phyloP scores from a whole-genome alignment of 2,329 filamentous ascomycete species.

The Aspergillus terreus region DNA sequence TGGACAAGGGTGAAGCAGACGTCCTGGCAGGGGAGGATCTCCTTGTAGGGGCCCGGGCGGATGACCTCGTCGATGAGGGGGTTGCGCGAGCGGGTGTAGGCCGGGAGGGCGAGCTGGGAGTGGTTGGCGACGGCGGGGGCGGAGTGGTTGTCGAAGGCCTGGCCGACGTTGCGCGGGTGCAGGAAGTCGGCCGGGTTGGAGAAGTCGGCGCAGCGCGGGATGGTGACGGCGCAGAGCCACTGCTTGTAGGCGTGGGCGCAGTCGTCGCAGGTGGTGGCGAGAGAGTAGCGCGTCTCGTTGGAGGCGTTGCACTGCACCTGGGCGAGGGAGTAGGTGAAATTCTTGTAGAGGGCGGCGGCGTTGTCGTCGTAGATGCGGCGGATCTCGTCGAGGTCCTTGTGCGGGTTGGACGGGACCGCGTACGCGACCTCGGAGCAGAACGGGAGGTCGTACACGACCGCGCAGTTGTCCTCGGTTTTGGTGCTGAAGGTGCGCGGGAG shows the following conservation, averaged over 20 bases:
- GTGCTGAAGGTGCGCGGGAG: conserved; percentile 70
- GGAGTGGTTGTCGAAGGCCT: conserved; percentile 68
- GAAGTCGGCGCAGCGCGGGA: conserved; percentile 89
- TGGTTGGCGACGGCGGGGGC: conserved; percentile 40
- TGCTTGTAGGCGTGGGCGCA: conserved; percentile 80
- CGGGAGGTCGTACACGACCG: conserved; percentile 77
- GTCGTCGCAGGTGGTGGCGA: conserved; percentile 70
- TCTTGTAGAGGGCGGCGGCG: conserved; percentile 64
- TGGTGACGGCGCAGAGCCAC: conserved; percentile 91
- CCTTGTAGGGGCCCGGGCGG: conserved; percentile 85
- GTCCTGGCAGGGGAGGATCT: conserved; percentile 82
- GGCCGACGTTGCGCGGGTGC: conserved; percentile 67
- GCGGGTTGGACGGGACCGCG: conserved; percentile 79
- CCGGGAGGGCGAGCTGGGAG: conserved; percentile 32
- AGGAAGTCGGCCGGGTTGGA: conserved; percentile 54
- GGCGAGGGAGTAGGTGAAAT: conserved; percentile 76
- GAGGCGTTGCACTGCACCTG: conserved; percentile 82
- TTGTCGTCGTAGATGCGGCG: conserved; percentile 73
- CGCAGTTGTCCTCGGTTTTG: conserved; percentile 75
- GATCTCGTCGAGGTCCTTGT: conserved; percentile 59
- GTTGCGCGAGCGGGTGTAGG: conserved; percentile 62
- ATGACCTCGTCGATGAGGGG: conserved; percentile 67
- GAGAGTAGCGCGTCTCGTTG: conserved; percentile 71
- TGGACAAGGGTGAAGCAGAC: conserved; percentile 83
- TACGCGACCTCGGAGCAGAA: conserved; percentile 90